Evolutionary conservation across 768 basidiomycete genomes (phyloP), one percentile per base, ranked within the genome.

Genomic region (Kwoniella mangroviensis): DNA sequence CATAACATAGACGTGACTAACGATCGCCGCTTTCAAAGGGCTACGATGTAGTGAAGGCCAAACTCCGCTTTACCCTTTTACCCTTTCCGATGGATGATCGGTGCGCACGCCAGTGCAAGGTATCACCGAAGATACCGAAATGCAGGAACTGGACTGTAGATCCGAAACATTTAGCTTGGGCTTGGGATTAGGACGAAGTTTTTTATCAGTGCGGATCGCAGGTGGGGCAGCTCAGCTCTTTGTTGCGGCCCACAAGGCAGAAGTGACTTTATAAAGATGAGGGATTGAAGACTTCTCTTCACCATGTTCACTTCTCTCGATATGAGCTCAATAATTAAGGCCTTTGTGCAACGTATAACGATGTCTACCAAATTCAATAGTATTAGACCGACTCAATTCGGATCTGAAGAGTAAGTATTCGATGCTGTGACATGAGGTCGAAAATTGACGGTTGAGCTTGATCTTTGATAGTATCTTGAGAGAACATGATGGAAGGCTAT

Each of bases 401-500:
- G 13, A 15, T 2, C 9, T 13, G 13, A 49, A 49, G 2, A 49
- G 45, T 49, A 19, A 49, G 45, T 49, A 49, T 49, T 2, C 19
- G 10, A 49, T 49, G 1, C 45, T 15, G 1, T 19, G 13, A 49
- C 19, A 49, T 17, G 45, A 11, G 2, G 19, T 15, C 9, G 45
- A 15, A 0, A 2, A 19, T 19, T 49, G 45, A 49, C 2, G 10
- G 12, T 17, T 45, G 43, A 2, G 43, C 26, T 26, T 4, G 26
- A 26, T 26, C 2, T 26, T 12, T 54, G 17, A 21, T 26, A 26
- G 24, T 58, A 22, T 2, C 22, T 11, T 60, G 40, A 60, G 43
- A 21, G 58, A 60, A 22, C 58, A 60, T 21, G 58, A 60, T 42
- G 58, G 58, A 7, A 60, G 58, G 40, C 22, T 60, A 40, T 60